These are phyloP conservation scores for Monilinia fructicola DNA, from an alignment of 2,329 filamentous ascomycete genomes.

Conservation along the genomic window DNA sequence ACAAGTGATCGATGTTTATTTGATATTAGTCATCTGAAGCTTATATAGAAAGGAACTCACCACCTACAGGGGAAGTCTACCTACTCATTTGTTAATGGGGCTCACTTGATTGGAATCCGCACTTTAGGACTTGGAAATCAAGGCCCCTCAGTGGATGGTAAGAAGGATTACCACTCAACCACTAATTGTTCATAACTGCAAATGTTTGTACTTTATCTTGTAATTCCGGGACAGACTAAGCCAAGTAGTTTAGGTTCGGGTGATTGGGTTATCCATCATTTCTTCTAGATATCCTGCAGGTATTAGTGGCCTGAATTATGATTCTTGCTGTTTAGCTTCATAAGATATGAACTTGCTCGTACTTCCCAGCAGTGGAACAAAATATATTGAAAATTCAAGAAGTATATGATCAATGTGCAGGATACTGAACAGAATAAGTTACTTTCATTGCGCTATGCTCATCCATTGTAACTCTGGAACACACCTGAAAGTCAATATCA, in stretches of 20 bases:
- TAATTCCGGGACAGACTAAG: neutral
- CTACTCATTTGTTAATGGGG: no score
- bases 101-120: no score
- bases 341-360: neutral
- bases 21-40: neutral
- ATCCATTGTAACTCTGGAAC: neutral
- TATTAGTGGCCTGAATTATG: neutral
- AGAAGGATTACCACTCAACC: neutral
- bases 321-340: neutral
- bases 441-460: neutral
- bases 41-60: neutral
- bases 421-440: neutral
- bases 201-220: neutral
- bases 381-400: neutral
- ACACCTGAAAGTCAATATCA: neutral
- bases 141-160: no score
- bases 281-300: neutral
- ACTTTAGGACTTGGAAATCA: no score
- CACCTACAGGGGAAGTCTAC: no score
- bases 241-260: neutral
- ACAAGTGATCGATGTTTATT: no score
- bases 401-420: neutral
- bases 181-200: neutral
- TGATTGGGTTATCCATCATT: neutral
- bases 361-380: neutral